Evolutionary conservation across 2,329 filamentous ascomycete genomes (phyloP).

Genomic region (Phaeosphaeriaceae sp.): DNA sequence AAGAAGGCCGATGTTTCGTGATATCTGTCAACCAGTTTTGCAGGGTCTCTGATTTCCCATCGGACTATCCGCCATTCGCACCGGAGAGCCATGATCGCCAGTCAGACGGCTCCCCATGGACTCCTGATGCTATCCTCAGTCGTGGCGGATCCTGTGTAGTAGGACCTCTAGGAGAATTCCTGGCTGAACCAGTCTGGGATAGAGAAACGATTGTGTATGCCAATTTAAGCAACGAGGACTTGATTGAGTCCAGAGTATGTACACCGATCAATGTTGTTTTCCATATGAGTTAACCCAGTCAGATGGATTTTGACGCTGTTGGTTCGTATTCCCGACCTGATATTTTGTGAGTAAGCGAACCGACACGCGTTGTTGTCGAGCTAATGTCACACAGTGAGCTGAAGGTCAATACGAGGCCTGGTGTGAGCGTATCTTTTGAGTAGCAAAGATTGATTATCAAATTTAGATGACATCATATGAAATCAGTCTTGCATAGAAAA

Average conservation of each 20-base stretch:
- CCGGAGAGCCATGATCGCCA: constrained; percentile 48
- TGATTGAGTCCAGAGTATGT: constrained; percentile 48
- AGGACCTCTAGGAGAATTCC: constrained; percentile 48
- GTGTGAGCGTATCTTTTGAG: constrained; percentile 12
- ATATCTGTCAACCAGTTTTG: constrained; percentile 52
- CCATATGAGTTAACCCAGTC: background rate
- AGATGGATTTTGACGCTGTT: constrained; percentile 54
- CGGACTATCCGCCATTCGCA: constrained; percentile 52
- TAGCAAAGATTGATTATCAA: background rate
- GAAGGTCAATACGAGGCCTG: constrained; percentile 22
- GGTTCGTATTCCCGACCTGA: constrained; percentile 52
- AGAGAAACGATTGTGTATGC: constrained; percentile 50
- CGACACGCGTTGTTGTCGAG: background rate
- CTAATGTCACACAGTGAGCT: constrained; percentile 12
- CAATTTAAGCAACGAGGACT: constrained; percentile 41
- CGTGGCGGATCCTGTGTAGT: constrained; percentile 52
- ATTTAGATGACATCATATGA: background rate
- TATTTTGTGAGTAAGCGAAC: constrained; percentile 45
- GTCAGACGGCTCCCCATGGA: constrained; percentile 48
- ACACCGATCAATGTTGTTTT: background rate
- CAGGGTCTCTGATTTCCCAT: constrained; percentile 51
- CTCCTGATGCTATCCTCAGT: constrained; percentile 48
- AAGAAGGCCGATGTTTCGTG: constrained; percentile 54
- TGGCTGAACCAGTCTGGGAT: constrained; percentile 51
- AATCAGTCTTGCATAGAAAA: background rate